Evolutionary conservation across 441 rosid genomes (phyloP), one percentile per base, ranked within the genome.

Genomic region (Gossypium schwendimanii): DNA sequence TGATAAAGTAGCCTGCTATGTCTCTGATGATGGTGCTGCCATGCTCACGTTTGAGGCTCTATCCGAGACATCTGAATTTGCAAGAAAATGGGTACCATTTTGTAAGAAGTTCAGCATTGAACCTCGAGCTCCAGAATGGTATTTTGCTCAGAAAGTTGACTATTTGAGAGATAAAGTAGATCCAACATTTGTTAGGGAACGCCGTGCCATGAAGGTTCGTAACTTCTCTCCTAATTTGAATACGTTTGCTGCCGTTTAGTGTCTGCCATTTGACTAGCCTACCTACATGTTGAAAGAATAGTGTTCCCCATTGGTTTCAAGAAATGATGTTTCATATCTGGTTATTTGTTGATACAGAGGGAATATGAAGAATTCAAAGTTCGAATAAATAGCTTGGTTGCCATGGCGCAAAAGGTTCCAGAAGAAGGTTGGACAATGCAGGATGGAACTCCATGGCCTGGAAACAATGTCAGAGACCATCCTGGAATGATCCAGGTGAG

Each of bases 391-490:
- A 89, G 92, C 39, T 79, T 94, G 67, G 98, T 92, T 75, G 83
- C 96, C 12, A 88, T 77, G 72, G 98, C 99, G 69, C 91, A 85
- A 73, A 94, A 94, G 89, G 97, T 89, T 72, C 99, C 99, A 1
- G 99, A 94, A 74, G 98, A 94, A 15, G 99, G 99, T 72, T 95
- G 99, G 99, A 93, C 97, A 6, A 93, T 95, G 99, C 99, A 95
- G 84, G 98, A 94, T 64, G 99, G 98, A 47, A 92, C 97, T 60
- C 97, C 93, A 23, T 94, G 98, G 96, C 99, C 99, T 0, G 99
- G 99, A 71, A 94, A 94, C 80, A 88, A 83, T 78, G 90, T 87
- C 57, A 81, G 96, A 41, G 98, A 94, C 79, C 99, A 94, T 83
- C 99, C 99, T 7, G 99, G 98, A 77, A 94, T 94, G 99, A 94